Conservation (phyloP, 1,284 basidiomycete species). For the Irpex rosettiformis region DNA sequence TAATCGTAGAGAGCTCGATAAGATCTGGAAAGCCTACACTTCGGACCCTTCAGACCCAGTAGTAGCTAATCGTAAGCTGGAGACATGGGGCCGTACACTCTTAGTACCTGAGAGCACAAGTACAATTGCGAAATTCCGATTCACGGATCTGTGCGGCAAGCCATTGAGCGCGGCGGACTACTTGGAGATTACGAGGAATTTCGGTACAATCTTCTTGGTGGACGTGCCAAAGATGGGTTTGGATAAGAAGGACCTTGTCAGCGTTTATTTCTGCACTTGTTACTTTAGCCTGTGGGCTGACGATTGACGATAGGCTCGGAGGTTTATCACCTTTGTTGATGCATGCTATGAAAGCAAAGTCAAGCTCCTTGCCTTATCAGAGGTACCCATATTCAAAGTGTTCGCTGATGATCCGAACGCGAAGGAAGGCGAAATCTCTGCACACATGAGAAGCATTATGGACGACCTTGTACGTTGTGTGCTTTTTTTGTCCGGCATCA, state of each 20-base stretch:
- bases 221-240: conserved; percentile 89
- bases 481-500: too few relatives aligned
- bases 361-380: conserved; percentile 86
- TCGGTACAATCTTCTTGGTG: conserved; percentile 85
- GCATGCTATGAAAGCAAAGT: conserved; percentile 93
- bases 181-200: conserved; percentile 87
- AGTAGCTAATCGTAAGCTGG: conserved; percentile 63
- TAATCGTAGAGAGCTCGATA: conserved; percentile 70
- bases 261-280: neutral
- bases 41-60: conserved; percentile 54
- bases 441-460: conserved; percentile 87
- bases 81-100: conserved; percentile 88
- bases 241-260: conserved; percentile 84
- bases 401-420: conserved; percentile 70
- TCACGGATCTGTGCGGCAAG: conserved; percentile 85
- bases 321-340: conserved; percentile 98
- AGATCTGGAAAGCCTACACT: conserved; percentile 76
- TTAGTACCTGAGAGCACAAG: conserved; percentile 77
- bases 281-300: neutral
- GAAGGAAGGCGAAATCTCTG: conserved; percentile 48
- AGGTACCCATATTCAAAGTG: conserved; percentile 84
- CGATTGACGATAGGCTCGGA: conserved; percentile 57
- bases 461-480: conserved; percentile 73
- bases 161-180: conserved; percentile 96
- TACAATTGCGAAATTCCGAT: conserved; percentile 84